phyloP scores from a whole-genome alignment of 805 yeast species.

The Nakazawaea ishiwadae region DNA sequence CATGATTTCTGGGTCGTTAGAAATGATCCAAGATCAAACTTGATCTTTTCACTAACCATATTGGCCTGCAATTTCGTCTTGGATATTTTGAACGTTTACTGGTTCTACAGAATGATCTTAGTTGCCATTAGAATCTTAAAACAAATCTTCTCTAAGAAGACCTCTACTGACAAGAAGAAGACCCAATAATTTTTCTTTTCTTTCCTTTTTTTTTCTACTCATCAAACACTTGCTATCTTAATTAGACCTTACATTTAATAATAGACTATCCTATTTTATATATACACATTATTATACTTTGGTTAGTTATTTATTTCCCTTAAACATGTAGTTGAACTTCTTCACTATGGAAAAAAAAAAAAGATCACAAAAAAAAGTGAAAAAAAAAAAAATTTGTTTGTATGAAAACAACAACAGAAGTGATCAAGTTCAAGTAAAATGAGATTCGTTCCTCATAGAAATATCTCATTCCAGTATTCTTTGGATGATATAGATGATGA shows the following conservation, averaged over 20 bases:
- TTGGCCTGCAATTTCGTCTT: constrained; percentile 27
- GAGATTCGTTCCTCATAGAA: constrained; percentile 26
- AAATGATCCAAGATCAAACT: constrained; percentile 24
- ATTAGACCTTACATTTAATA: no score
- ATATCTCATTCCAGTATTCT: constrained; percentile 16
- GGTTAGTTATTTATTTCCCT: no score
- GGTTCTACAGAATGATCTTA: constrained; percentile 33
- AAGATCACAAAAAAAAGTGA: no score
- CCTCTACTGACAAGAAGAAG: constrained; percentile 20
- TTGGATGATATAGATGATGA: constrained; percentile 22
- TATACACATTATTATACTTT: no score
- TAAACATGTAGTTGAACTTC: no score
- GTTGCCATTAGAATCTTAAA: constrained; percentile 30
- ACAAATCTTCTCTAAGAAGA: constrained; percentile 21
- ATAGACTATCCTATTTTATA: no score
- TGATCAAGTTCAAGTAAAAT: no score
- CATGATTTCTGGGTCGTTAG: constrained; percentile 23
- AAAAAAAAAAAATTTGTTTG: background rate
- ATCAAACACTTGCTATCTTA: no score
- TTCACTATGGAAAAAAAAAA: no score
- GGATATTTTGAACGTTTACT: constrained; percentile 29
- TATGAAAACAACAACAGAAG: background rate
- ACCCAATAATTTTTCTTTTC: constrained; percentile 15
- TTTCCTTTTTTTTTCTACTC: background rate
- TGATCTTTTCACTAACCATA: constrained; percentile 22